phyloP scores from a whole-genome alignment of 2,329 filamentous ascomycete genomes.

The Magnaporthales sp. region DNA sequence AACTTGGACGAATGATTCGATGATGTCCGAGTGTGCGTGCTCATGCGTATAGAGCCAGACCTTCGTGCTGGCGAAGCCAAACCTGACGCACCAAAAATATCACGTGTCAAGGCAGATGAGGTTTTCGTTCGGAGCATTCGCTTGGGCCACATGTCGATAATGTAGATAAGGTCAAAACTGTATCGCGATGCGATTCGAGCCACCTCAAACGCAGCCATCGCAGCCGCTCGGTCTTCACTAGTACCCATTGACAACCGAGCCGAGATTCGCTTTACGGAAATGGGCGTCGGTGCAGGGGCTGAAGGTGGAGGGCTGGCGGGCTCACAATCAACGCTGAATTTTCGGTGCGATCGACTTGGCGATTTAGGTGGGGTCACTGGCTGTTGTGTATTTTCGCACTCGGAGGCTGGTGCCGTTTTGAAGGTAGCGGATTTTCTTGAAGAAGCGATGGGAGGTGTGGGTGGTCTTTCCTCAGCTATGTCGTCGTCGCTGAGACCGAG shows the following conservation, averaged over 20 bases:
- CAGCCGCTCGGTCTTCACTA: constrained; percentile 22
- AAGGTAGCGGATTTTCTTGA: constrained; percentile 8
- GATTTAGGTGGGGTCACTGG: constrained; percentile 1
- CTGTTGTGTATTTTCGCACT: neutral
- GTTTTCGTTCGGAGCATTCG: constrained; percentile 12
- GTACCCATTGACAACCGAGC: neutral
- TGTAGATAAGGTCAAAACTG: constrained; percentile 49
- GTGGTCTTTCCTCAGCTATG: constrained; percentile 35
- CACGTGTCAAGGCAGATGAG: constrained; percentile 2
- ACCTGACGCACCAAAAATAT: neutral
- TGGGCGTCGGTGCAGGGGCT: constrained; percentile 23
- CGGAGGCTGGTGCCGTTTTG: constrained; percentile 4
- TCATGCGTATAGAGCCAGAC: neutral
- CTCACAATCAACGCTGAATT: constrained; percentile 5
- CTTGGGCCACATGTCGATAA: constrained; percentile 49
- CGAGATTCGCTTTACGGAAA: constrained; percentile 21
- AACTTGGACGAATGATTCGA: neutral
- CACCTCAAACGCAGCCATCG: constrained; percentile 43
- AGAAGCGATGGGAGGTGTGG: neutral
- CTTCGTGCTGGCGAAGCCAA: constrained; percentile 2
- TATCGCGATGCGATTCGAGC: constrained; percentile 47
- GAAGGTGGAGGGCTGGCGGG: constrained; percentile 28
- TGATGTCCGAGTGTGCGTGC: neutral
- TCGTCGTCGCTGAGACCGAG: constrained; percentile 47
- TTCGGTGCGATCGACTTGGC: constrained; percentile 5